Evolutionary conservation across 2,329 filamentous ascomycete species (phyloP).

Genomic region (Elsinoe fawcettii): DNA sequence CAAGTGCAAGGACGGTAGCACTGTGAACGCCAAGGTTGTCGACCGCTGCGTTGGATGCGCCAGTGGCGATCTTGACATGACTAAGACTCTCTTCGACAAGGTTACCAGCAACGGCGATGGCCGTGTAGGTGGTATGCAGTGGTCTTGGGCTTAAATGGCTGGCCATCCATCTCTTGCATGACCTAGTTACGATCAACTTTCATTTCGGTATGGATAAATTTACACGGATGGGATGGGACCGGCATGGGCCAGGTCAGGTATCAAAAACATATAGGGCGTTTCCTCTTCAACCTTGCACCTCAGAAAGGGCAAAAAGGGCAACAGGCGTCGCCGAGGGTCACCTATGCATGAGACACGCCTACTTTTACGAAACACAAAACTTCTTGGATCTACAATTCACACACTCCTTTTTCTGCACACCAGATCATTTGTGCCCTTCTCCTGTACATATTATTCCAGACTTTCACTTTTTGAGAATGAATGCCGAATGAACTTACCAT

Average conservation of each 20-base stretch:
- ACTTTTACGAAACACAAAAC: conserved; percentile 4
- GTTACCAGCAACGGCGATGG: conserved; percentile 30
- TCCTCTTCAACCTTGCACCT: conserved; percentile 3
- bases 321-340: conserved; percentile 7
- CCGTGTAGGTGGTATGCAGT: conserved; percentile 36
- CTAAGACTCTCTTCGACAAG: conserved; percentile 33
- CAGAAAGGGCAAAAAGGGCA: conserved; percentile 6
- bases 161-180: background rate
- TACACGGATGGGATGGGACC: background rate
- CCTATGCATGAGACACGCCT: conserved; percentile 9
- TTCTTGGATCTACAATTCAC: conserved; percentile 11
- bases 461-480: background rate
- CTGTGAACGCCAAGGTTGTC: conserved; percentile 50
- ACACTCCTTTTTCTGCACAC: background rate
- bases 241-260: background rate
- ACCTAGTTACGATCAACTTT: conserved; percentile 9
- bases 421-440: conserved; percentile 5
- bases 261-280: conserved; percentile 8
- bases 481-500: background rate
- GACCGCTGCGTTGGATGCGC: conserved; percentile 72
- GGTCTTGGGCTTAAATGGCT: conserved; percentile 32
- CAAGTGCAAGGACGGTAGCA: conserved; percentile 49
- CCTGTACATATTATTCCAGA: background rate
- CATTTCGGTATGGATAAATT: conserved; percentile 15
- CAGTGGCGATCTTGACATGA: conserved; percentile 51